These are phyloP conservation scores for Fusarium phyllophilum DNA, from an alignment of 2,329 filamentous ascomycete genomes.

Conservation along the genomic window DNA sequence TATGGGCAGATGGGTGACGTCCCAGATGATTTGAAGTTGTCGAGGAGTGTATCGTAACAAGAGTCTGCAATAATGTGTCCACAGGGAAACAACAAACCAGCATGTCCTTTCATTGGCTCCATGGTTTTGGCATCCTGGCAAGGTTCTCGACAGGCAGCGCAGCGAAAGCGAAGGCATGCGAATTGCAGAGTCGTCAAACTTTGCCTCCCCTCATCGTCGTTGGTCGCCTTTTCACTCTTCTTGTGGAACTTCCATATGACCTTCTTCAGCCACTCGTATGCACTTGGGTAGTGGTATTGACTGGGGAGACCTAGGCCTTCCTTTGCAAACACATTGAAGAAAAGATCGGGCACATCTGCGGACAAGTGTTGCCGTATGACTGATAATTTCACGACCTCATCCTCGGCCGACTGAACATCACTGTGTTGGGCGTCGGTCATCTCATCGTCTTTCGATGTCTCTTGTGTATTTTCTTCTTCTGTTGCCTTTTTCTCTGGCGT, in stretches of 20 bases:
- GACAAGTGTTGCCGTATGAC: neutral
- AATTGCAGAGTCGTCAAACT: neutral
- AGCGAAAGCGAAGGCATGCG: conserved; percentile 30
- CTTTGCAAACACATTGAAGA: conserved; percentile 7
- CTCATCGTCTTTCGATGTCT: neutral
- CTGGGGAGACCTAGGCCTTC: conserved; percentile 31
- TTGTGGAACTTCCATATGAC: neutral
- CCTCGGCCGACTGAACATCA: neutral
- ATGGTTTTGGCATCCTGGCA: conserved; percentile 9
- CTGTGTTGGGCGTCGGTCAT: neutral
- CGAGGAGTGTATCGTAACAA: conserved; percentile 19
- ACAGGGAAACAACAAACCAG: conserved; percentile 26
- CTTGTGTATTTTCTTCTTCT: neutral
- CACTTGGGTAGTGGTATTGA: conserved; percentile 12
- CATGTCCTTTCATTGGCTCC: neutral
- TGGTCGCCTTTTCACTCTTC: too few relatives aligned
- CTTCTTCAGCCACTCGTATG: neutral
- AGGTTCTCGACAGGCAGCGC: conserved; percentile 21
- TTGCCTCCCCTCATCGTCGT: neutral
- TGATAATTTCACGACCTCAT: neutral
- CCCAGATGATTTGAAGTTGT: neutral
- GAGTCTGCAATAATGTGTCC: conserved; percentile 35
- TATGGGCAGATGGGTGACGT: conserved; percentile 25
- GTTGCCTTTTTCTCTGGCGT: neutral
- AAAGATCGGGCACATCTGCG: neutral